Conservation (phyloP, 768 basidiomycete species). For the Amanita jacksonii region DNA sequence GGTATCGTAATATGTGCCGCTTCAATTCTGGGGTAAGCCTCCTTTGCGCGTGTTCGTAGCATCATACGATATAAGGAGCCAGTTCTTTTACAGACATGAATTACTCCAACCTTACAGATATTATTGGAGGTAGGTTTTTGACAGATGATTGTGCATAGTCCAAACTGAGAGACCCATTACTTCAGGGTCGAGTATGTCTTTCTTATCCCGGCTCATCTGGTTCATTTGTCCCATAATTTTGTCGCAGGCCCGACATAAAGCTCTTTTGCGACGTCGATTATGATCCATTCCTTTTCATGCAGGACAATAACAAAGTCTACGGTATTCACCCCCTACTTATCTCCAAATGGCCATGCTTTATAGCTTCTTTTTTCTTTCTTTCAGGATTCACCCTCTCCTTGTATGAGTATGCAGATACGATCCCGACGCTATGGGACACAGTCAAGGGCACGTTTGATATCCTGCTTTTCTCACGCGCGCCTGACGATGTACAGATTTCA, state of each 20-base stretch:
- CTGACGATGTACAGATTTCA: constrained; percentile 51
- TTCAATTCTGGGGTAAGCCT: constrained; percentile 85
- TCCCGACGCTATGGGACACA: constrained; percentile 76
- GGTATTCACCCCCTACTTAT: constrained; percentile 28
- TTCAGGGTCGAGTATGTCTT: constrained; percentile 36
- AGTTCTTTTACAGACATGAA: constrained; percentile 87
- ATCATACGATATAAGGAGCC: constrained; percentile 1
- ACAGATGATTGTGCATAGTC: no score
- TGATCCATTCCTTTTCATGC: constrained; percentile 85
- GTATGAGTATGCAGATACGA: constrained; percentile 78
- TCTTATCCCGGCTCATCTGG: background rate
- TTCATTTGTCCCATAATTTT: constrained; percentile 1
- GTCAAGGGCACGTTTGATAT: constrained; percentile 44
- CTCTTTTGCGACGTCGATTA: constrained; percentile 83
- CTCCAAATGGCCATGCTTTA: no score
- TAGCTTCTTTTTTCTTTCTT: background rate
- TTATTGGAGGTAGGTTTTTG: constrained; percentile 71
- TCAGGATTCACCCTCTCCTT: constrained; percentile 76
- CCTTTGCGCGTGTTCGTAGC: background rate
- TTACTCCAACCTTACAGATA: constrained; percentile 73
- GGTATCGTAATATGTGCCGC: constrained; percentile 95
- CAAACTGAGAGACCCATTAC: no score
- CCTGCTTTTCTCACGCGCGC: background rate
- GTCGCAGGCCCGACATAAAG: constrained; percentile 66
- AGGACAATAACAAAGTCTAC: constrained; percentile 77